Evolutionary conservation across 1,139 yeast genomes (phyloP).

Genomic region (Yamadazyma diospyri): DNA sequence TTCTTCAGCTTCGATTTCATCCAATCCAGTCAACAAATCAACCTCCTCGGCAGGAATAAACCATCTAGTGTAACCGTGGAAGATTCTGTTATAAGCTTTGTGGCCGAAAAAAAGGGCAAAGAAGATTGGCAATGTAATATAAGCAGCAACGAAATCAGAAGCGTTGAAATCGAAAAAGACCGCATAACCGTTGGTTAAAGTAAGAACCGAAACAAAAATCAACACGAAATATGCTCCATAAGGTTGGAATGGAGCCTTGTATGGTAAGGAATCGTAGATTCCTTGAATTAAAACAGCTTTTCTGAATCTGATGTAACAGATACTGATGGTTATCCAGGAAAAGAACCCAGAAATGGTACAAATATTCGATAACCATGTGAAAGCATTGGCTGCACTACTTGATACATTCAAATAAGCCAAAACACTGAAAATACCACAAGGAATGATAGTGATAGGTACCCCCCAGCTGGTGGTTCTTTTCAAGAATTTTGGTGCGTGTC

Average conservation of each 20-base stretch:
- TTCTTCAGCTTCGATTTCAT: conserved; percentile 22
- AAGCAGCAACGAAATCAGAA: conserved; percentile 51
- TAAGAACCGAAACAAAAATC: conserved; percentile 33
- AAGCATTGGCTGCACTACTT: conserved; percentile 49
- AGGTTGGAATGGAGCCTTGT: conserved; percentile 42
- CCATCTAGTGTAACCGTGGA: conserved; percentile 27
- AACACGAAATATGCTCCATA: conserved; percentile 43
- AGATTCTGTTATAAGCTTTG: conserved; percentile 21
- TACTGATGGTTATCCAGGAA: conserved; percentile 57
- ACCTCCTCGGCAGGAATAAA: conserved; percentile 13
- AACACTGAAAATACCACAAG: conserved; percentile 32
- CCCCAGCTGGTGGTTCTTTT: conserved; percentile 40
- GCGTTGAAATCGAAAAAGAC: conserved; percentile 45
- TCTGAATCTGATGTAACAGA: conserved; percentile 52
- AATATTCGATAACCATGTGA: conserved; percentile 66
- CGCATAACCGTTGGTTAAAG: conserved; percentile 51
- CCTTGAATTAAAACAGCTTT: conserved; percentile 43
- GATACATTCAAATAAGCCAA: conserved; percentile 65
- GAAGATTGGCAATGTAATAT: conserved; percentile 37
- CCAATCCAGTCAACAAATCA: conserved; percentile 18
- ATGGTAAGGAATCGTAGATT: conserved; percentile 26
- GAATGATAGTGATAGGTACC: conserved; percentile 27
- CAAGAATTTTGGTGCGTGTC: conserved; percentile 47
- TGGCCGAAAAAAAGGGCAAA: conserved; percentile 20
- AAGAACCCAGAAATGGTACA: conserved; percentile 69